Evolutionary conservation across 2,329 filamentous ascomycete genomes (phyloP).

Genomic region (Graphiopsis chlorocephala): DNA sequence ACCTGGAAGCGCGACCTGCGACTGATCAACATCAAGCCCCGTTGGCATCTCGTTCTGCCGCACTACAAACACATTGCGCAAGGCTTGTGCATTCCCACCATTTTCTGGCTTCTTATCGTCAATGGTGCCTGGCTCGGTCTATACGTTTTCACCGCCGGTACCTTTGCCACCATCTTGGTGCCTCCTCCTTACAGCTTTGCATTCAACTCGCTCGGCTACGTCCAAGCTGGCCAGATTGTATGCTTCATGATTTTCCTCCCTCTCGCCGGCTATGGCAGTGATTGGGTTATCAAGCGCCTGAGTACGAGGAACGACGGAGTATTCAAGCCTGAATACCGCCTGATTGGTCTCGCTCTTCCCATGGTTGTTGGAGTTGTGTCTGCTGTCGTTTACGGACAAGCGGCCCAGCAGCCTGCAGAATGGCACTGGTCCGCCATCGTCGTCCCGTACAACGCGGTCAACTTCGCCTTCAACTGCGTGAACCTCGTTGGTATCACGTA

Average conservation of each 20-base stretch:
- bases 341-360: conserved; percentile 36
- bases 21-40: conserved; percentile 3
- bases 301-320: conserved; percentile 37
- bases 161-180: conserved; percentile 38
- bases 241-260: conserved; percentile 38
- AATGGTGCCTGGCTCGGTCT: conserved; percentile 38
- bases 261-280: conserved; percentile 37
- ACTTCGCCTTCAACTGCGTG: conserved; percentile 39
- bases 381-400: conserved; percentile 38
- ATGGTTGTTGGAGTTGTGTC: conserved; percentile 37
- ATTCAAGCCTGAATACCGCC: conserved; percentile 40
- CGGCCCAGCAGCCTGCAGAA: conserved; percentile 34
- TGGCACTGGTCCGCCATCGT: conserved; percentile 39
- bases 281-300: conserved; percentile 35
- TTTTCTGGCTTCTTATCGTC: conserved; percentile 39
- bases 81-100: conserved; percentile 39
- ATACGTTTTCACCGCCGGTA: conserved; percentile 41
- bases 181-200: conserved; percentile 38
- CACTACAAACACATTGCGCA: conserved; percentile 31
- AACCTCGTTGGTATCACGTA: conserved; percentile 46
- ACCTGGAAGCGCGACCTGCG: conserved; percentile 9
- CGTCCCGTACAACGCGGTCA: conserved; percentile 31
- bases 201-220: conserved; percentile 35
- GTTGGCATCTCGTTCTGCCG: conserved; percentile 2
- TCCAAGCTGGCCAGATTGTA: conserved; percentile 40